Percentiles rank a stretch among this genome's conserved stretches.
These are phyloP conservation scores for Mycena pura DNA, from an alignment of 768 basidiomycete species.

Conservation along the genomic window DNA sequence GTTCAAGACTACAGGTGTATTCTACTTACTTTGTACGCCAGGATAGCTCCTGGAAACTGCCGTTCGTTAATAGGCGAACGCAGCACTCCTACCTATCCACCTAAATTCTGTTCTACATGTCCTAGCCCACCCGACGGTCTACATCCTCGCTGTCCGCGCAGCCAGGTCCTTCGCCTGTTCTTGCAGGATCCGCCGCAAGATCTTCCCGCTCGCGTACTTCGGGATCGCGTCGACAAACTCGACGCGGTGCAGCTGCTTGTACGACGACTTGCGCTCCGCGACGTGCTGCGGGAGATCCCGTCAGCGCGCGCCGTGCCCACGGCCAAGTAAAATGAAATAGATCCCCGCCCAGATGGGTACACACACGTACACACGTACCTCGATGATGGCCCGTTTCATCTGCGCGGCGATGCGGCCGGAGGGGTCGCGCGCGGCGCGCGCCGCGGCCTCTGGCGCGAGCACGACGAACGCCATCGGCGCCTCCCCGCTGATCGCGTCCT, in stretches of 20 bases:
- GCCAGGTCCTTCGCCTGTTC: constrained; percentile 2
- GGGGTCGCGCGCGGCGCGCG: constrained; percentile 28
- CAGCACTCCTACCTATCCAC: no score
- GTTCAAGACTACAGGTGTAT: no score
- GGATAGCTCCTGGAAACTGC: no score
- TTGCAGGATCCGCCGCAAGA: not conserved
- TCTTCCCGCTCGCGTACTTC: constrained; percentile 10
- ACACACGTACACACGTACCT: no score
- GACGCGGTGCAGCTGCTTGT: not conserved
- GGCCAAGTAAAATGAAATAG: not conserved
- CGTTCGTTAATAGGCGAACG: no score
- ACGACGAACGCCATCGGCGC: constrained; percentile 60
- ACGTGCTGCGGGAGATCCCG: constrained; percentile 6
- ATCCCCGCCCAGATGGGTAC: no score
- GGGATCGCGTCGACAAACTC: constrained; percentile 11
- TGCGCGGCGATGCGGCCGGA: not conserved
- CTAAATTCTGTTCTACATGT: no score
- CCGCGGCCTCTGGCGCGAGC: constrained; percentile 39
- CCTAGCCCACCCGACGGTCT: no score
- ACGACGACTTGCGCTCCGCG: constrained; percentile 1
- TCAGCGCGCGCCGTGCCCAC: not conserved
- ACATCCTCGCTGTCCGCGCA: no score
- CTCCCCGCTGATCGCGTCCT: constrained; percentile 60
- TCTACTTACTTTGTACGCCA: no score
- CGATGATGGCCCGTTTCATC: constrained; percentile 15